Evolutionary conservation across 768 basidiomycete genomes (phyloP).

Genomic region (Termitomyces sp.): DNA sequence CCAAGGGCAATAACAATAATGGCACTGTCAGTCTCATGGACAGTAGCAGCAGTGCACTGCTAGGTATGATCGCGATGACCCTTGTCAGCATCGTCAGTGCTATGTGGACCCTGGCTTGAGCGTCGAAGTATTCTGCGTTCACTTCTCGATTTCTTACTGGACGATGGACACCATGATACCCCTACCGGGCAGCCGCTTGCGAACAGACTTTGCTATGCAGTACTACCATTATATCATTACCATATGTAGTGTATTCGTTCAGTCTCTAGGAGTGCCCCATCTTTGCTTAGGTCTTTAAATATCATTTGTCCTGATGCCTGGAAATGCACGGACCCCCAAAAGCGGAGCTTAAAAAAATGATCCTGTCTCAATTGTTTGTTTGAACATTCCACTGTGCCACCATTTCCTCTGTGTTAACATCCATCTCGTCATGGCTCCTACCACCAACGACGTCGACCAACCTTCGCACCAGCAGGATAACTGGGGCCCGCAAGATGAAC

Average conservation of each 20-base stretch:
- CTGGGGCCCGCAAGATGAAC: constrained; percentile 49
- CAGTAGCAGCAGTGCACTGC: constrained; percentile 26
- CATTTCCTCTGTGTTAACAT: constrained; percentile 1
- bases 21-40: constrained; percentile 16
- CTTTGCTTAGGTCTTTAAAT: constrained; percentile 10
- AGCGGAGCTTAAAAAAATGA: constrained; percentile 15
- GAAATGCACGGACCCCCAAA: constrained; percentile 13
- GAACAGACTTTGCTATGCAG: constrained; percentile 8
- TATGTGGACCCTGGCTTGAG: constrained; percentile 35
- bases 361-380: constrained; percentile 7
- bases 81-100: constrained; percentile 34
- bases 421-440: constrained; percentile 14
- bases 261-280: constrained; percentile 8
- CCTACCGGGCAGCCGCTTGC: neutral
- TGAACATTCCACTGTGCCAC: constrained; percentile 7
- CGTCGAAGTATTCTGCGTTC: neutral
- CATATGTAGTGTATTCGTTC: constrained; percentile 9
- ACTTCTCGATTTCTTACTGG: neutral
- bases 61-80: constrained; percentile 29
- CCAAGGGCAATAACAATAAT: constrained; percentile 14
- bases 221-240: constrained; percentile 12
- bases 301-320: neutral
- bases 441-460: constrained; percentile 22
- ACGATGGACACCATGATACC: neutral
- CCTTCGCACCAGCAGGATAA: constrained; percentile 32